These are phyloP conservation scores for Forsythia viridissima DNA, from an alignment of 257 asterid species.

Conservation along the genomic window DNA sequence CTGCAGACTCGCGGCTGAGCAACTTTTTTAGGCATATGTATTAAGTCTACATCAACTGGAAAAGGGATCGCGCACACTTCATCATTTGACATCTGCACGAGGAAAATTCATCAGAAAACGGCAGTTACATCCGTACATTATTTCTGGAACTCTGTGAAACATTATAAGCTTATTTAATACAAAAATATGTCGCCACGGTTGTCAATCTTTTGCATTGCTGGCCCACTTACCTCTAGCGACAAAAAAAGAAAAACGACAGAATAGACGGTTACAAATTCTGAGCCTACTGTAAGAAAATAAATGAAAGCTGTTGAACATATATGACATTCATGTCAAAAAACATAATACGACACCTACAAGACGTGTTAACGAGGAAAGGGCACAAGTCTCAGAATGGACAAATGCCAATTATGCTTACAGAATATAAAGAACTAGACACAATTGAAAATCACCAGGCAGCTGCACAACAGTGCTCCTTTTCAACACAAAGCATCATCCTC, in stretches of 20 bases:
- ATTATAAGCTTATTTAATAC: not conserved
- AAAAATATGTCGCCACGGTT: not conserved
- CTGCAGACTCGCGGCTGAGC: slow-evolving; percentile 5
- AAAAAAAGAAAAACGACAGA: not conserved
- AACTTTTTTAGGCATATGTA: not conserved
- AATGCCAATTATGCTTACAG: not conserved
- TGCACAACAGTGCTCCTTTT: not conserved
- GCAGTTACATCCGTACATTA: not conserved
- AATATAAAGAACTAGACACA: not conserved
- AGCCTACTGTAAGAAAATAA: not conserved
- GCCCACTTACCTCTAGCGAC: not conserved
- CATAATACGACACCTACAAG: not conserved
- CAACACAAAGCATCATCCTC: not conserved
- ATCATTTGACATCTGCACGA: slow-evolving; percentile 23
- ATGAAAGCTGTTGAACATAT: not conserved
- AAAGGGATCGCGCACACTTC: not conserved
- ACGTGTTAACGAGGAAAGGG: not conserved
- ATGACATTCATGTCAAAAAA: not conserved
- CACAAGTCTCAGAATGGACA: not conserved
- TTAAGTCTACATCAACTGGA: not conserved
- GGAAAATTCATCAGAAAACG: slow-evolving; percentile 14
- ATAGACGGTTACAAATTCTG: not conserved
- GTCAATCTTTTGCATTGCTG: not conserved
- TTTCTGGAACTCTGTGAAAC: not conserved
- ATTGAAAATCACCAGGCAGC: not conserved